Conservation (phyloP, 2,329 filamentous ascomycete genomes). For the Aspergillus hortae region DNA sequence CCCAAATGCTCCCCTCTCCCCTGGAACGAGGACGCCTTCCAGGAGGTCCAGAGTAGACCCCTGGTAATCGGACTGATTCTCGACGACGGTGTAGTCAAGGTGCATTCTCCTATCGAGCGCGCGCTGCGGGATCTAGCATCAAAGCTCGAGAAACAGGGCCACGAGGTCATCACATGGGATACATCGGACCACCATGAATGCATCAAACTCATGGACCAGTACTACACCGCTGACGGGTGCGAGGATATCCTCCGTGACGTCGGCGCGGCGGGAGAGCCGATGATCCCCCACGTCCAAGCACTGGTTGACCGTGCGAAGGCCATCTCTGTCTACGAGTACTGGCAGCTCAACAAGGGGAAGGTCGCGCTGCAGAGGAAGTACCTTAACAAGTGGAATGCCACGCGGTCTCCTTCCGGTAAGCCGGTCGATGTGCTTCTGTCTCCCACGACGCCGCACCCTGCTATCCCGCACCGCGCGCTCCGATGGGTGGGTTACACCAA, state of each 20-base stretch:
- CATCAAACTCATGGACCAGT: constrained; percentile 58
- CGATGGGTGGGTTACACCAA: constrained; percentile 58
- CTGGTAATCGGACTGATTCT: constrained; percentile 50
- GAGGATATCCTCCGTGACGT: constrained; percentile 60
- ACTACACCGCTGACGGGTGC: constrained; percentile 60
- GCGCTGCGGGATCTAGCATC: constrained; percentile 36
- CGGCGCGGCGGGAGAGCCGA: constrained; percentile 55
- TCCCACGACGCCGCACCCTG: constrained; percentile 59
- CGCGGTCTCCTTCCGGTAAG: constrained; percentile 44
- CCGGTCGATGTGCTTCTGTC: constrained; percentile 55
- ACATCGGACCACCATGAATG: constrained; percentile 50
- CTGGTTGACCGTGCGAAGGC: constrained; percentile 52
- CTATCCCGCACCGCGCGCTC: constrained; percentile 44
- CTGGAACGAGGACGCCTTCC: constrained; percentile 50
- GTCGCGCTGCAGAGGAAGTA: constrained; percentile 52
- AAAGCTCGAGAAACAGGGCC: constrained; percentile 46
- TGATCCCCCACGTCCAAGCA: constrained; percentile 56
- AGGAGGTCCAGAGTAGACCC: constrained; percentile 39
- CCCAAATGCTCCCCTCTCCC: constrained; percentile 52
- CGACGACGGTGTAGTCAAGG: constrained; percentile 54
- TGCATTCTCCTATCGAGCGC: constrained; percentile 53
- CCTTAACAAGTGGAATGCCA: constrained; percentile 56
- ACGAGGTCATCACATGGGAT: constrained; percentile 55
- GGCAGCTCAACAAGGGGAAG: constrained; percentile 63
- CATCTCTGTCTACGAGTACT: constrained; percentile 63